A percentile compares a stretch with the other conserved stretches of the same genome.
Evolutionary conservation across 192 early-diverging fungal genomes (phyloP).

Genomic region (Phycomyces blakesleeanus): DNA sequence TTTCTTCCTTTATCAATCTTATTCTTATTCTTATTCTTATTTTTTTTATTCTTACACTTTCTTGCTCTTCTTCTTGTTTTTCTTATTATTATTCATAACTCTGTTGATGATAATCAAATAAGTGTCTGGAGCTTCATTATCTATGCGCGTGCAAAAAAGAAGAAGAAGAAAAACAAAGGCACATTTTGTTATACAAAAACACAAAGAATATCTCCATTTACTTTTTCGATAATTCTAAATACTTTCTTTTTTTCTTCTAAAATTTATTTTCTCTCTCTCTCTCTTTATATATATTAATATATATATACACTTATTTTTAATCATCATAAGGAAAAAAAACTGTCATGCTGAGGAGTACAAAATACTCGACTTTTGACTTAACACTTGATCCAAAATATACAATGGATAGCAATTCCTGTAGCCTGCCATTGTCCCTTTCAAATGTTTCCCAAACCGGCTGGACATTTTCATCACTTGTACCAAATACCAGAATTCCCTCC

Average conservation of each 20-base stretch:
- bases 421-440: not conserved
- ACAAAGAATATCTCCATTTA: no score
- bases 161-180: not conserved
- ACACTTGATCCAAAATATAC: constrained; percentile 6
- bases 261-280: no score
- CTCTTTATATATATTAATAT: not conserved
- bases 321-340: not conserved
- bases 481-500: constrained; percentile 1
- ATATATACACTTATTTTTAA: not conserved
- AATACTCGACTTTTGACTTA: constrained; percentile 1
- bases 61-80: not conserved
- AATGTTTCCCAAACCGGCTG: not conserved
- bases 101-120: constrained; percentile 5
- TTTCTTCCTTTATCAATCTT: constrained; percentile 2
- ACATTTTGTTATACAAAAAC: not conserved
- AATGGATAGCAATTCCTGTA: not conserved
- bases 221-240: no score
- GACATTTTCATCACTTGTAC: not conserved
- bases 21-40: constrained; percentile 8
- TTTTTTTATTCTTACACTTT: constrained; percentile 6
- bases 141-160: not conserved
- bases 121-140: constrained; percentile 1
- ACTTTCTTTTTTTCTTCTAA: no score
- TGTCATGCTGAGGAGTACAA: constrained; percentile 6
- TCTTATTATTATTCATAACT: not conserved